A percentile compares a stretch with the other conserved stretches of the same genome.
These are phyloP conservation scores for Penicillium sp. DNA, from an alignment of 2,329 filamentous ascomycete species.

Conservation along the genomic window DNA sequence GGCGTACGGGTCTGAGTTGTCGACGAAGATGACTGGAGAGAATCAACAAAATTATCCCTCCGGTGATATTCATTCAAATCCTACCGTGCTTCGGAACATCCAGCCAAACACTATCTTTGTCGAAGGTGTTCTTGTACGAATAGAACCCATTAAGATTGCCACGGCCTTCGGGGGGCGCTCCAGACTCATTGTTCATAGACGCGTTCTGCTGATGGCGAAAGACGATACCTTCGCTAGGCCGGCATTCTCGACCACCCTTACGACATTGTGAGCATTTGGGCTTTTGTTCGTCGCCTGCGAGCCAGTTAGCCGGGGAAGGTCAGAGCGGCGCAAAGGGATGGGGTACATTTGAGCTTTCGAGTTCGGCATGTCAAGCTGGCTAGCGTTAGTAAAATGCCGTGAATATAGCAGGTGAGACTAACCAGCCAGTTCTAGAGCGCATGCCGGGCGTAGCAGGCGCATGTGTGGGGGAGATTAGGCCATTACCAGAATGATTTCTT, in stretches of 20 bases:
- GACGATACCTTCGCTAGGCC: slow-evolving; percentile 62
- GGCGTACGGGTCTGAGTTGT: slow-evolving; percentile 62
- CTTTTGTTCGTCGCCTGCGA: slow-evolving; percentile 55
- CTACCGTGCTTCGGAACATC: slow-evolving; percentile 60
- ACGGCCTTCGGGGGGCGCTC: slow-evolving; percentile 38
- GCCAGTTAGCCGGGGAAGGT: slow-evolving; percentile 2
- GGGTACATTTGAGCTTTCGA: slow-evolving; percentile 61
- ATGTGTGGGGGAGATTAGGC: neutral
- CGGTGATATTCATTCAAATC: slow-evolving; percentile 1
- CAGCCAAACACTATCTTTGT: slow-evolving; percentile 61
- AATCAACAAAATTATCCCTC: neutral
- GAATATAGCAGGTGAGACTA: slow-evolving; percentile 17
- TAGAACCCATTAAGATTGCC: slow-evolving; percentile 61
- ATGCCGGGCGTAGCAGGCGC: slow-evolving; percentile 33
- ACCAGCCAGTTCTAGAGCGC: slow-evolving; percentile 48
- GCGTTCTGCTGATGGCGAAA: slow-evolving; percentile 71
- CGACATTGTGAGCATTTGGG: slow-evolving; percentile 62
- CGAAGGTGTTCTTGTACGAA: slow-evolving; percentile 66
- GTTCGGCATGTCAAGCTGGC: slow-evolving; percentile 57
- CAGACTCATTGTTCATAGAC: slow-evolving; percentile 59
- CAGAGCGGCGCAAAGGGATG: slow-evolving; percentile 1
- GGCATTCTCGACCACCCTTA: slow-evolving; percentile 61
- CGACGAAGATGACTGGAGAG: slow-evolving; percentile 58
- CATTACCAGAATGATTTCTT: neutral
- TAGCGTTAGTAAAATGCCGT: neutral